phyloP scores from a whole-genome alignment of 345 rosid species.

The Tarenaya hassleriana region DNA sequence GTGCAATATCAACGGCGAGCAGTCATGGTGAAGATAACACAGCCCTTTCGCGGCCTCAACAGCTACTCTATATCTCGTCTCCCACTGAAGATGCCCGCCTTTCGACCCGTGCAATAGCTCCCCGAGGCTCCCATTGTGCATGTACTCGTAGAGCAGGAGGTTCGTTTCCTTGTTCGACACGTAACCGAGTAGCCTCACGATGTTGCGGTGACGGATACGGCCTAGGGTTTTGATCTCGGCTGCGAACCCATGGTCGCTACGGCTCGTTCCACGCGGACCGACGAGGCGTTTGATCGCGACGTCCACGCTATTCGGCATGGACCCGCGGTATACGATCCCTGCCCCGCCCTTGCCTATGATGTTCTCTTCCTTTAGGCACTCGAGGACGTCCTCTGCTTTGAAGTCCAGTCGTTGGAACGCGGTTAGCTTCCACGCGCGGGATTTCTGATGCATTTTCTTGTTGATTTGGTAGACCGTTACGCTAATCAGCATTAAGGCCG shows the following conservation, averaged over 20 bases:
- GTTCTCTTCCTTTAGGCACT: slow-evolving; percentile 78
- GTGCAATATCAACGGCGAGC: slow-evolving; percentile 85
- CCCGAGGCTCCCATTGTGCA: slow-evolving; percentile 90
- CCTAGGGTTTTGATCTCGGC: slow-evolving; percentile 93
- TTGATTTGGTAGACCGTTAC: slow-evolving; percentile 40
- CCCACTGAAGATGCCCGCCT: slow-evolving; percentile 86
- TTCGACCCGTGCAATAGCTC: slow-evolving; percentile 81
- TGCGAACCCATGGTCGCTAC: slow-evolving; percentile 74
- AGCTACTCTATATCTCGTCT: slow-evolving; percentile 59
- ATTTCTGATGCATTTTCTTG: slow-evolving; percentile 41
- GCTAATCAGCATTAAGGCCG: slow-evolving; percentile 36
- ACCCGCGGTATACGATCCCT: slow-evolving; percentile 80
- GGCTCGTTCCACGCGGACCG: slow-evolving; percentile 57
- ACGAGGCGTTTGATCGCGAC: slow-evolving; percentile 75
- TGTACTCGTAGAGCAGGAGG: slow-evolving; percentile 67
- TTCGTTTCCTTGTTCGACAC: slow-evolving; percentile 87
- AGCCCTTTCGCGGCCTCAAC: slow-evolving; percentile 77
- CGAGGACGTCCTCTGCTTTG: slow-evolving; percentile 73
- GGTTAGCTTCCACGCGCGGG: slow-evolving; percentile 71
- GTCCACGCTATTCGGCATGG: slow-evolving; percentile 59
- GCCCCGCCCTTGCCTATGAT: slow-evolving; percentile 95
- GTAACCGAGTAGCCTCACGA: slow-evolving; percentile 68
- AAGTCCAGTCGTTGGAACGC: slow-evolving; percentile 73
- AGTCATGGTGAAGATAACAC: slow-evolving; percentile 90
- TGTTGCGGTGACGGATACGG: slow-evolving; percentile 73